These are phyloP conservation scores for Picochlorum costavermella DNA, from an alignment of 139 green algal genomes.

Conservation along the genomic window DNA sequence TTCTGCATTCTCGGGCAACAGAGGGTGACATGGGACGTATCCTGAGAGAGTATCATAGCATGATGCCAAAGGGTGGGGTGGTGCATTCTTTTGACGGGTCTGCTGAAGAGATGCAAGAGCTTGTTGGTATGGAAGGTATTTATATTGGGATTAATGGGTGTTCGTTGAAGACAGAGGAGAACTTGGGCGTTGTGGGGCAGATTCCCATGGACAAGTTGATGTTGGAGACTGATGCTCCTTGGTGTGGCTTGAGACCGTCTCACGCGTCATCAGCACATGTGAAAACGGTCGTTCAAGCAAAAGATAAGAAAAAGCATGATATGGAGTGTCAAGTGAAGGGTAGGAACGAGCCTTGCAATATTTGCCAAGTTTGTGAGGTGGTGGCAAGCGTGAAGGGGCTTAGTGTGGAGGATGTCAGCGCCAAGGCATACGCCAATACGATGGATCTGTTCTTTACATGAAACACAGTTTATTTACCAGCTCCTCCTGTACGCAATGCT, in stretches of 20 bases:
- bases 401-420: slow-evolving; percentile 13
- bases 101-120: slow-evolving; percentile 44
- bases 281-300: slow-evolving; percentile 26
- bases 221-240: slow-evolving; percentile 82
- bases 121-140: slow-evolving; percentile 35
- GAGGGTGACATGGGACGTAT: slow-evolving; percentile 67
- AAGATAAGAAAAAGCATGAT: slow-evolving; percentile 74
- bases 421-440: slow-evolving; percentile 33
- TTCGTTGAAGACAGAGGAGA: slow-evolving; percentile 76
- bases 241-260: slow-evolving; percentile 61
- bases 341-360: slow-evolving; percentile 78
- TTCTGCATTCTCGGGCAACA: slow-evolving; percentile 73
- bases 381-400: slow-evolving; percentile 29
- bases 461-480: slow-evolving; percentile 41
- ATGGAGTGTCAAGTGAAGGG: slow-evolving; percentile 58
- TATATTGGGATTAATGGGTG: slow-evolving; percentile 80
- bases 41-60: slow-evolving; percentile 26
- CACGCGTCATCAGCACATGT: slow-evolving; percentile 43
- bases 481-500: slow-evolving; percentile 45
- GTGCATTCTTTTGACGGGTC: slow-evolving; percentile 82
- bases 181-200: slow-evolving; percentile 50
- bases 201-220: slow-evolving; percentile 69
- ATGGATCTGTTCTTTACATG: slow-evolving; percentile 30
- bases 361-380: slow-evolving; percentile 55
- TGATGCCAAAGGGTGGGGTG: slow-evolving; percentile 38